phyloP scores from a whole-genome alignment of 495 filamentous ascomycete genomes.

The Cenococcum geophilum region DNA sequence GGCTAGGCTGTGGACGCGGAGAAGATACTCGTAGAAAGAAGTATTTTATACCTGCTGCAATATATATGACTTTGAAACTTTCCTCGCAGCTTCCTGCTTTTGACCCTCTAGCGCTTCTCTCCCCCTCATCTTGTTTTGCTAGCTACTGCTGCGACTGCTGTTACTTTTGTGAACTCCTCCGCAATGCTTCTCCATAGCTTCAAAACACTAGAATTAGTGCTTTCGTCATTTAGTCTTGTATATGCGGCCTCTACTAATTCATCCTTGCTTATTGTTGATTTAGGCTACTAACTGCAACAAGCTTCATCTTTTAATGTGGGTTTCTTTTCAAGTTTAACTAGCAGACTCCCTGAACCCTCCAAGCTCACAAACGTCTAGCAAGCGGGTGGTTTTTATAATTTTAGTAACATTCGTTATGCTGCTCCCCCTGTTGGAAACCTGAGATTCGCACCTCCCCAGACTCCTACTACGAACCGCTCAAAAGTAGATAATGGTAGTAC shows the following conservation, averaged over 20 bases:
- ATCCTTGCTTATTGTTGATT: conserved; percentile 44
- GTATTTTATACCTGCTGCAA: too few species aligned
- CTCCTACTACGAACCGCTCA: conserved; percentile 34
- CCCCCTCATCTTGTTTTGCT: neutral
- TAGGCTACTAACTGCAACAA: conserved; percentile 48
- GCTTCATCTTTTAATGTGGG: conserved; percentile 45
- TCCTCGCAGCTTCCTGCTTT: too few species aligned
- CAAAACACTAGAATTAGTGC: neutral
- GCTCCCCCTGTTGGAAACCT: conserved; percentile 49
- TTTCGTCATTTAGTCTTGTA: neutral
- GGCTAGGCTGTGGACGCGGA: too few species aligned
- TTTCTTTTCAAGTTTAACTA: neutral
- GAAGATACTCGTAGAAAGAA: too few species aligned
- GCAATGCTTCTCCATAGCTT: neutral
- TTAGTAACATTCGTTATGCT: conserved; percentile 56
- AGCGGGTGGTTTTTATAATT: conserved; percentile 47
- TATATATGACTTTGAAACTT: too few species aligned
- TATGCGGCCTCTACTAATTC: neutral
- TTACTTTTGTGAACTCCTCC: neutral
- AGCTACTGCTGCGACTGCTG: neutral
- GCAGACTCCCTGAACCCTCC: neutral
- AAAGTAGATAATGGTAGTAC: conserved; percentile 43
- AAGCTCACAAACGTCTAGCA: conserved; percentile 5
- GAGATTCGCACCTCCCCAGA: conserved; percentile 46
- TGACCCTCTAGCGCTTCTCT: too few species aligned